Conservation (phyloP, 2,329 filamentous ascomycete genomes). For the Colletotrichum paranaense region DNA sequence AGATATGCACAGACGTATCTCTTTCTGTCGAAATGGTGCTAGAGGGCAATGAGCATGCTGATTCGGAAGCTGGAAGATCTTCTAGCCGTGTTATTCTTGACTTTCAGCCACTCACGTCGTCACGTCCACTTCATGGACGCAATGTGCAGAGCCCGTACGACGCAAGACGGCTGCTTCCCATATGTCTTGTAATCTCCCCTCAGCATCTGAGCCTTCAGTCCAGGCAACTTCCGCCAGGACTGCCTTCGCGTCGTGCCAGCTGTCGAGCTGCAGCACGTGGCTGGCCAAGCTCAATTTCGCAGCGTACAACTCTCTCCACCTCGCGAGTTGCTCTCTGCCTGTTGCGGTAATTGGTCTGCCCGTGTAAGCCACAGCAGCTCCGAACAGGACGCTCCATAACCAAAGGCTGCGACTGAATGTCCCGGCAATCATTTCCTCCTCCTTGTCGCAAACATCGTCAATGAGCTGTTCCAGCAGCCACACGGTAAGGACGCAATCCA, state of each 20-base stretch:
- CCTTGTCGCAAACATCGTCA: slow-evolving; percentile 54
- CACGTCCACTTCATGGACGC: not conserved
- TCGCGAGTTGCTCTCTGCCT: slow-evolving; percentile 51
- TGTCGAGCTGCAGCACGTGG: slow-evolving; percentile 48
- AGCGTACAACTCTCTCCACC: slow-evolving; percentile 51
- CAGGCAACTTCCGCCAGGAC: slow-evolving; percentile 52
- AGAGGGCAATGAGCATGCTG: not conserved
- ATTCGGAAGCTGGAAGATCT: not conserved
- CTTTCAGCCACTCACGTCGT: not conserved
- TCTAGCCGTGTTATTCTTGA: not conserved
- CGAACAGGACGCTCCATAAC: slow-evolving; percentile 60
- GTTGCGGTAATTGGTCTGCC: slow-evolving; percentile 48
- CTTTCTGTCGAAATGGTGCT: not conserved
- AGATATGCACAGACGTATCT: not conserved
- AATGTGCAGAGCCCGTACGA: not conserved
- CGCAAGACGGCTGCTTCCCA: slow-evolving; percentile 53
- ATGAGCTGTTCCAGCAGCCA: slow-evolving; percentile 59
- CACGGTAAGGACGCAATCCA: slow-evolving; percentile 56
- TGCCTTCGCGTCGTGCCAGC: slow-evolving; percentile 51
- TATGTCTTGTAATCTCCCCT: slow-evolving; percentile 51
- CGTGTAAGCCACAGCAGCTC: slow-evolving; percentile 53
- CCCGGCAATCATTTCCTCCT: slow-evolving; percentile 52
- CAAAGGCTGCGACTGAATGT: slow-evolving; percentile 55
- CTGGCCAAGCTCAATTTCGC: slow-evolving; percentile 55
- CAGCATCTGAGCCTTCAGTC: slow-evolving; percentile 52